Evolutionary conservation across 106 monocot genomes (phyloP).

Genomic region (Gastrodia elata): DNA sequence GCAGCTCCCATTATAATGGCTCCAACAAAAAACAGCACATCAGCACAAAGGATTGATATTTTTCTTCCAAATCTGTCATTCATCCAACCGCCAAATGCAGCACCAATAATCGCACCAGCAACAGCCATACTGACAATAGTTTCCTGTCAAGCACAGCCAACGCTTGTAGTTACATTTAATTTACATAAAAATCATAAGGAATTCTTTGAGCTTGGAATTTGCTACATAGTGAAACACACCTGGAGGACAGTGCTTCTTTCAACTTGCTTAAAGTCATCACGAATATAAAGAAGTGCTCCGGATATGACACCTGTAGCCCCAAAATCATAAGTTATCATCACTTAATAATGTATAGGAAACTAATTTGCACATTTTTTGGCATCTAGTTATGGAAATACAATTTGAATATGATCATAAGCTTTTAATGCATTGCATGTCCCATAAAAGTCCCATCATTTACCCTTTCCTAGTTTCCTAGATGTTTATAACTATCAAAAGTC

Average conservation of each 20-base stretch:
- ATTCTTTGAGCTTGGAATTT: neutral
- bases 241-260: slow-evolving; percentile 50
- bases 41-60: slow-evolving; percentile 57
- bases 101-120: slow-evolving; percentile 84
- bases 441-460: no score
- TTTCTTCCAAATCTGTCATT: slow-evolving; percentile 73
- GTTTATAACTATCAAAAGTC: no score
- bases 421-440: no score
- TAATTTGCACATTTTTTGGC: neutral
- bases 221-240: slow-evolving; percentile 15
- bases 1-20: slow-evolving; percentile 70
- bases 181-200: neutral
- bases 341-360: neutral
- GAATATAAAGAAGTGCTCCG: slow-evolving; percentile 77
- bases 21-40: slow-evolving; percentile 72
- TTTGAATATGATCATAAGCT: no score
- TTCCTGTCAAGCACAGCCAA: slow-evolving; percentile 34
- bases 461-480: no score
- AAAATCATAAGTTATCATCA: neutral
- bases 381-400: neutral
- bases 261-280: slow-evolving; percentile 62
- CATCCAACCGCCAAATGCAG: slow-evolving; percentile 59
- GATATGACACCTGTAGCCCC: slow-evolving; percentile 62
- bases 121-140: slow-evolving; percentile 99
- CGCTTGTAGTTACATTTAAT: neutral